phyloP scores from a whole-genome alignment of 75 land plant genomes.

The Adiantum capillusveneris region DNA sequence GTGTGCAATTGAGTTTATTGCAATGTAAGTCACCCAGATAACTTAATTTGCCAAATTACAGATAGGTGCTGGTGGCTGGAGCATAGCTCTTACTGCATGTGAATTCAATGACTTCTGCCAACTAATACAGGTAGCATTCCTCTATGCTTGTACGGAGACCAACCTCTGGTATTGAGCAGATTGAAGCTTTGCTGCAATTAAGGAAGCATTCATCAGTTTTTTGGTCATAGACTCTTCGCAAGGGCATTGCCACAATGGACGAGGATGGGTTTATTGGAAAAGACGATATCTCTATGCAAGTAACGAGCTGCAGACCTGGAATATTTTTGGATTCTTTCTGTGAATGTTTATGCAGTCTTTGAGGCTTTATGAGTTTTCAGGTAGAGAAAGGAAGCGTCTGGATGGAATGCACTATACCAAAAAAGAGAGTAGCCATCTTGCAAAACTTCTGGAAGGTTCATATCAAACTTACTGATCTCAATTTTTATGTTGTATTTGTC shows the following conservation, averaged over 20 bases:
- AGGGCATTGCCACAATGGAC: constrained; percentile 19
- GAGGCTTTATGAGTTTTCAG: too few species aligned
- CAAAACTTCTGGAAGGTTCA: constrained; percentile 21
- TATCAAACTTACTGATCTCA: too few species aligned
- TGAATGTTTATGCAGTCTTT: background rate
- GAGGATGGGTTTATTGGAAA: constrained; percentile 16
- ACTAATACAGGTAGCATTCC: constrained; percentile 11
- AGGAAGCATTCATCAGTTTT: background rate
- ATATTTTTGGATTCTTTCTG: background rate
- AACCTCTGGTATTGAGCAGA: too few species aligned
- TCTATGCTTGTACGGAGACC: too few species aligned
- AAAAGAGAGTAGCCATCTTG: constrained; percentile 13
- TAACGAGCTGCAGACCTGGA: background rate
- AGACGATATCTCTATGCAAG: constrained; percentile 21
- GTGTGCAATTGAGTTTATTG: too few species aligned
- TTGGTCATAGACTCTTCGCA: constrained; percentile 13
- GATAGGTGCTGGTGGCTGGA: constrained; percentile 26
- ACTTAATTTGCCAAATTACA: too few species aligned
- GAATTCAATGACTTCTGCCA: constrained; percentile 22
- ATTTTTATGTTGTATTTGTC: too few species aligned
- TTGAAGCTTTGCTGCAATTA: too few species aligned
- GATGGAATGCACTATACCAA: constrained; percentile 28
- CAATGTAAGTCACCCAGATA: too few species aligned
- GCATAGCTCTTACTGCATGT: constrained; percentile 19
- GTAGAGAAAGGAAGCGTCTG: constrained; percentile 21